Evolutionary conservation across 768 basidiomycete species (phyloP).

Genomic region (Exidia glandulosa): DNA sequence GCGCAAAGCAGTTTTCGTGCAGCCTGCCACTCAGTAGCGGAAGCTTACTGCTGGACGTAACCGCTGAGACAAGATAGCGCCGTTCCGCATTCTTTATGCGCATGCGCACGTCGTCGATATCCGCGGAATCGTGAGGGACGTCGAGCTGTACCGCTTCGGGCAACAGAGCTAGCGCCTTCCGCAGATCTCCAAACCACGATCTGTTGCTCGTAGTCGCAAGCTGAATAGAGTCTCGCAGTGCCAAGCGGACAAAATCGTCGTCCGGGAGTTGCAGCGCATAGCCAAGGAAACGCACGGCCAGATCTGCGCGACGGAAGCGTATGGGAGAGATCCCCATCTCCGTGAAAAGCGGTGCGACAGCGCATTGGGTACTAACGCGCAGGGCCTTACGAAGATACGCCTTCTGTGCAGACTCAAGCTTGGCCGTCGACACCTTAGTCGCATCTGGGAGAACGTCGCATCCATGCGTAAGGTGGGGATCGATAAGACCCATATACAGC

Average conservation of each 20-base stretch:
- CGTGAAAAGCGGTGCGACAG: too few relatives aligned
- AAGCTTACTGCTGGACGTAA: neutral
- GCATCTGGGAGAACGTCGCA: too few relatives aligned
- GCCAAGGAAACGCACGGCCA: constrained; percentile 11
- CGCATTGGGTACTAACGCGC: too few relatives aligned
- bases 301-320: constrained; percentile 7
- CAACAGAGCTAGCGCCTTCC: neutral
- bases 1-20: neutral
- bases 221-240: neutral
- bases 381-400: too few relatives aligned
- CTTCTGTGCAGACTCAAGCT: too few relatives aligned
- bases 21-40: neutral
- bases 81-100: neutral
- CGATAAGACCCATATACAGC: too few relatives aligned
- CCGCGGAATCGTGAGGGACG: neutral
- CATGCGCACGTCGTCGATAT: neutral
- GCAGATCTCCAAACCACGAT: neutral
- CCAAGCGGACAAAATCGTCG: neutral
- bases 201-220: neutral
- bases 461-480: too few relatives aligned
- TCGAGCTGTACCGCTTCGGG: neutral
- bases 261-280: constrained; percentile 3
- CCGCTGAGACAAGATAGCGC: too few relatives aligned
- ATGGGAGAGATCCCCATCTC: constrained; percentile 18
- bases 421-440: too few relatives aligned